Percentiles rank a stretch among this genome's conserved stretches.
Conservation (phyloP, 345 rosid genomes). For the Lepidium africanum region DNA sequence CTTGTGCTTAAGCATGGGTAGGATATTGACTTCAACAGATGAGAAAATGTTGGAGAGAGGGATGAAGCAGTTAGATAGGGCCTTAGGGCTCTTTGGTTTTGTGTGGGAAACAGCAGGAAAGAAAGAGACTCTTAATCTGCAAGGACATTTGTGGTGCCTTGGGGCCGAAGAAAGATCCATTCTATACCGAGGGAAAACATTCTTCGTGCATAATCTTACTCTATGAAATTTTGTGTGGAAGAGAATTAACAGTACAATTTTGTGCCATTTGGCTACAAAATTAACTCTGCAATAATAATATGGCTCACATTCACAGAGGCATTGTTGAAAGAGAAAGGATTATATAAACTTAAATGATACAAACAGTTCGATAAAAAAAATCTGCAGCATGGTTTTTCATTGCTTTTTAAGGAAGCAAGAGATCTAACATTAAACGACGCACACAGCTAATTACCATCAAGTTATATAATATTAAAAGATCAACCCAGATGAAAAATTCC, state of each 20-base stretch:
- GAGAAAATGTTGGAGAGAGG: conserved; percentile 55
- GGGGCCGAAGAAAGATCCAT: conserved; percentile 42
- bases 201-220: conserved; percentile 51
- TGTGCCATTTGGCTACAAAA: background rate
- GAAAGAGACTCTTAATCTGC: conserved; percentile 50
- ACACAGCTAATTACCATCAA: conserved; percentile 25
- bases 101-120: conserved; percentile 70
- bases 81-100: conserved; percentile 51
- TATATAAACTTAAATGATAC: conserved; percentile 13
- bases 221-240: conserved; percentile 25
- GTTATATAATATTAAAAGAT: conserved; percentile 19
- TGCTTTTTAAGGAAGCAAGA: conserved; percentile 18
- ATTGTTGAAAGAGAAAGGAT: background rate
- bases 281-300: too few species aligned
- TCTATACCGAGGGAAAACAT: conserved; percentile 41
- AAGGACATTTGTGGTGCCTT: conserved; percentile 67
- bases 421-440: conserved; percentile 10
- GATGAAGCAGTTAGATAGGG: conserved; percentile 62
- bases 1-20: conserved; percentile 48
- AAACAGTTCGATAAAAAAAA: conserved; percentile 9
- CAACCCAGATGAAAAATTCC: conserved; percentile 1
- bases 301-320: background rate
- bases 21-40: conserved; percentile 52
- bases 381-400: conserved; percentile 8
- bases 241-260: background rate